These are phyloP conservation scores for Fusarium burgessii DNA, from an alignment of 2,329 filamentous ascomycete species.

Conservation along the genomic window DNA sequence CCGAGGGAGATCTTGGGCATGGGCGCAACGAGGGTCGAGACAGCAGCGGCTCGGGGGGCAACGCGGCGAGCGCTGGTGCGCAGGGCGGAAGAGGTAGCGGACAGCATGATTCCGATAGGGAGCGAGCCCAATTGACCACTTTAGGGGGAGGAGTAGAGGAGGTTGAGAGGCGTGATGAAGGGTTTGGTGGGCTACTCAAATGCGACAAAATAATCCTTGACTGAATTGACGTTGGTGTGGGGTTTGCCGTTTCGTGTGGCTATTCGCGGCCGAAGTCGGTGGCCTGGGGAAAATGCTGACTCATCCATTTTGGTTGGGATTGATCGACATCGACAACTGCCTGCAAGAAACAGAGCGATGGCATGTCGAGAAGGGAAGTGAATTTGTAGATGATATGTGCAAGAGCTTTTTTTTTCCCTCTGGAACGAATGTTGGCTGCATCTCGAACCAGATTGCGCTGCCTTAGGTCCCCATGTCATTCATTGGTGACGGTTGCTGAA, in stretches of 20 bases:
- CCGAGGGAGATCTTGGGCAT: conserved; percentile 8
- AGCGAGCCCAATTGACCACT: conserved; percentile 26
- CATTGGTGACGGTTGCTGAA: background rate
- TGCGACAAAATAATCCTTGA: conserved; percentile 18
- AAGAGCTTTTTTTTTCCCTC: background rate
- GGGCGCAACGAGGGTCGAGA: conserved; percentile 36
- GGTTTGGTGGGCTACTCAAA: background rate
- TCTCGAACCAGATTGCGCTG: background rate
- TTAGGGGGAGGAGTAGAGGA: background rate
- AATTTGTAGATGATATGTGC: background rate
- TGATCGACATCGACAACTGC: background rate
- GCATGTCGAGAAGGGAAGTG: no score
- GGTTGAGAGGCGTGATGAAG: background rate
- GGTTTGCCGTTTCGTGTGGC: background rate
- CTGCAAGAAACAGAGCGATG: no score
- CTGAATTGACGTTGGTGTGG: conserved; percentile 11
- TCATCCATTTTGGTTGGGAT: background rate
- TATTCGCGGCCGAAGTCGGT: conserved; percentile 16
- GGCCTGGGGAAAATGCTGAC: background rate
- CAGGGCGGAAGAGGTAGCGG: conserved; percentile 22
- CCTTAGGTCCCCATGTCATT: background rate
- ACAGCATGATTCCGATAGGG: conserved; percentile 26
- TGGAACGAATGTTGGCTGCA: accelerated
- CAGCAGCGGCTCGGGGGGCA: background rate
- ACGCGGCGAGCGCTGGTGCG: conserved; percentile 28